These are phyloP conservation scores for Powellomyces hirtus DNA, from an alignment of 192 early-diverging fungal species.

Conservation along the genomic window DNA sequence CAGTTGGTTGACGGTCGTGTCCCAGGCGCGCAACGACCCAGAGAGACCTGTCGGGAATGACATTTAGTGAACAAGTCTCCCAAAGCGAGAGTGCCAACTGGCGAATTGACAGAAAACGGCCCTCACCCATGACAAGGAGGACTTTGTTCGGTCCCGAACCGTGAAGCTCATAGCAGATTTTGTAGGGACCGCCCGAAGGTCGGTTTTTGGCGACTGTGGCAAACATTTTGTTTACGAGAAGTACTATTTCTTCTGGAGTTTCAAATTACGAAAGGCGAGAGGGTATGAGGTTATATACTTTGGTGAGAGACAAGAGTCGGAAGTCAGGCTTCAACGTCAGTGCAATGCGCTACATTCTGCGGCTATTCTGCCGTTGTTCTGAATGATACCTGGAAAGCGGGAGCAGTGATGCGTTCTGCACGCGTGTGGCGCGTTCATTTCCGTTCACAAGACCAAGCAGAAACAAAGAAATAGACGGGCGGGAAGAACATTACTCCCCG, in stretches of 20 bases:
- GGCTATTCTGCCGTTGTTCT: no score
- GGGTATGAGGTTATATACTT: background rate
- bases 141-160: slow-evolving; percentile 70
- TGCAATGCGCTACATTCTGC: no score
- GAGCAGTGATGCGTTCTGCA: no score
- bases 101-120: slow-evolving; percentile 22
- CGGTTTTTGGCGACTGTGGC: slow-evolving; percentile 11
- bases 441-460: no score
- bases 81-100: background rate
- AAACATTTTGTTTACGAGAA: no score
- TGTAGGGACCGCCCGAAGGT: slow-evolving; percentile 22
- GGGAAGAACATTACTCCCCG: no score
- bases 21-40: slow-evolving; percentile 40
- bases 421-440: no score
- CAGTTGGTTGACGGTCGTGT: slow-evolving; percentile 65
- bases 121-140: slow-evolving; percentile 70
- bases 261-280: background rate
- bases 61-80: background rate
- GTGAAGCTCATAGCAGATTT: slow-evolving; percentile 77
- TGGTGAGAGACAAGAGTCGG: background rate
- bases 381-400: no score
- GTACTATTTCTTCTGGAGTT: no score
- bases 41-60: slow-evolving; percentile 21
- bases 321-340: no score
- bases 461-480: no score